phyloP scores from a whole-genome alignment of 1,139 yeast genomes.

The Hansenula sp. region DNA sequence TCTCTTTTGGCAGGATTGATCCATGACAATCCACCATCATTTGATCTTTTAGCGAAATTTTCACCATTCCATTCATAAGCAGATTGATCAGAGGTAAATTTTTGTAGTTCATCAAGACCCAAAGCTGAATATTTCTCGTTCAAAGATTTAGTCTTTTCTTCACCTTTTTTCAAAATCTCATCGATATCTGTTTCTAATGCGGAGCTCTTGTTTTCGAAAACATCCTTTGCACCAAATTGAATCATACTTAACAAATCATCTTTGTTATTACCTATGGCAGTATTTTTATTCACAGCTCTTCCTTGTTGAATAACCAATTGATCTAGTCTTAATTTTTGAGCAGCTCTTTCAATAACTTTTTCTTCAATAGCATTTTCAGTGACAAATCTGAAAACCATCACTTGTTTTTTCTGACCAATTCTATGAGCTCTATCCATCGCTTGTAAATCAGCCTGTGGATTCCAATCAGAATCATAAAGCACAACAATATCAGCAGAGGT shows the following conservation, averaged over 20 bases:
- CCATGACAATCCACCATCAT: conserved; percentile 57
- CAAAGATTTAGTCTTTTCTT: conserved; percentile 71
- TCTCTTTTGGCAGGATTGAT: conserved; percentile 88
- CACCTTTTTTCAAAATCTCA: conserved; percentile 69
- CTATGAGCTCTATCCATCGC: conserved; percentile 99
- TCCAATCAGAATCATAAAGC: conserved; percentile 95
- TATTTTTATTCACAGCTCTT: conserved; percentile 45
- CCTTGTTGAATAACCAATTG: conserved; percentile 97
- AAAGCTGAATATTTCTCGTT: conserved; percentile 77
- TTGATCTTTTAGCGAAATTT: conserved; percentile 72
- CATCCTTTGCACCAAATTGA: conserved; percentile 93
- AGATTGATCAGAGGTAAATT: conserved; percentile 80
- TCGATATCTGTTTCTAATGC: conserved; percentile 76
- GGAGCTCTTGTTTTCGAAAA: conserved; percentile 48
- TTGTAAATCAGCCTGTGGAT: conserved; percentile 97
- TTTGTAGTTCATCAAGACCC: conserved; percentile 89
- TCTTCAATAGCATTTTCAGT: conserved; percentile 97
- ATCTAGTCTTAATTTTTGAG: conserved; percentile 87
- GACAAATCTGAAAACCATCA: conserved; percentile 83
- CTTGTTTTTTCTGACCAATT: conserved; percentile 97
- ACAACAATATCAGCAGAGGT: conserved; percentile 92
- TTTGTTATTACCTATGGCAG: conserved; percentile 54
- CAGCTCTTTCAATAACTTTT: conserved; percentile 92
- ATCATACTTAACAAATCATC: conserved; percentile 93
- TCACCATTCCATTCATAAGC: conserved; percentile 98